phyloP scores from a whole-genome alignment of 2,329 filamentous ascomycete species.

The Nemania sp. region DNA sequence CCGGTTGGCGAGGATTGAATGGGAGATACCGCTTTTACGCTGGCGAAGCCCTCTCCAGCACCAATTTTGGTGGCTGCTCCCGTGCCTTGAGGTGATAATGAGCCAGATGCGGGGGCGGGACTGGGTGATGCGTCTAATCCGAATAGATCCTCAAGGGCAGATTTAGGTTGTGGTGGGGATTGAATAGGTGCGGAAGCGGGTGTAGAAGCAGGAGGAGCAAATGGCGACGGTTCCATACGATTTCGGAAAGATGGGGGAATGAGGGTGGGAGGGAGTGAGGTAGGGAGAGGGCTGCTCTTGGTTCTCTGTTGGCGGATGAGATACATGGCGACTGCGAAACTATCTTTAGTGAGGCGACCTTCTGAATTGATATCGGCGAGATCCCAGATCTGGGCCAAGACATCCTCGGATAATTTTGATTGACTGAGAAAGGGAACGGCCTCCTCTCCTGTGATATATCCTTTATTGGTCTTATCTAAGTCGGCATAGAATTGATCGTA shows the following conservation, averaged over 20 bases:
- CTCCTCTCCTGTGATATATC: conserved; percentile 92
- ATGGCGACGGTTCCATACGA: conserved; percentile 66
- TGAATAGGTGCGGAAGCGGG: conserved; percentile 49
- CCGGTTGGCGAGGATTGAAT: conserved; percentile 61
- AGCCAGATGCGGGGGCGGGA: conserved; percentile 68
- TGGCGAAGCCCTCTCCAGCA: conserved; percentile 72
- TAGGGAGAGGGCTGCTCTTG: conserved; percentile 77
- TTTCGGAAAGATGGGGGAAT: conserved; percentile 87
- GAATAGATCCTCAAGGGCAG: conserved; percentile 93
- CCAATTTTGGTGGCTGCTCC: conserved; percentile 43
- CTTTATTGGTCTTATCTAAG: conserved; percentile 83
- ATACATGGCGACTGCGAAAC: conserved; percentile 98
- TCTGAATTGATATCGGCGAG: conserved; percentile 93
- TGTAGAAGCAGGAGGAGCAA: conserved; percentile 55
- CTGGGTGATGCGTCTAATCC: conserved; percentile 79
- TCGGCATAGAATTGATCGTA: conserved; percentile 89
- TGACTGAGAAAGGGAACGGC: conserved; percentile 95
- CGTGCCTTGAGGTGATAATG: conserved; percentile 81
- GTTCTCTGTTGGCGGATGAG: conserved; percentile 90
- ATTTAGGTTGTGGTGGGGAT: conserved; percentile 68
- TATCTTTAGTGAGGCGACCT: conserved; percentile 85
- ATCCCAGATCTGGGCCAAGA: conserved; percentile 95
- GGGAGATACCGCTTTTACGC: conserved; percentile 67
- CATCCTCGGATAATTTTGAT: conserved; percentile 88
- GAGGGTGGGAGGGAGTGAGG: conserved; percentile 81